phyloP scores from a whole-genome alignment of 345 rosid genomes.

The Atalantia buxifolia region DNA sequence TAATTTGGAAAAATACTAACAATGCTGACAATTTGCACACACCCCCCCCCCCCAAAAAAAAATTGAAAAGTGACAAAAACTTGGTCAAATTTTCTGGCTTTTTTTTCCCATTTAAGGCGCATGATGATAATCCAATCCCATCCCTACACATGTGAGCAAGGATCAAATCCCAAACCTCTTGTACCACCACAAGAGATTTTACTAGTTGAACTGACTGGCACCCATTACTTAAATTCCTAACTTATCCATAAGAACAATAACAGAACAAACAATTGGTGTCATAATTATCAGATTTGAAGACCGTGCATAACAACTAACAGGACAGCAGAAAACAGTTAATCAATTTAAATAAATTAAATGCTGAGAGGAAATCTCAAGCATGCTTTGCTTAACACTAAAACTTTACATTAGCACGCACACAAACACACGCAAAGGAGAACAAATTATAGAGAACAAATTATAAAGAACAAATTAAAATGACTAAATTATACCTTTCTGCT shows the following conservation, averaged over 20 bases:
- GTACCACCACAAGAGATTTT: too few species aligned
- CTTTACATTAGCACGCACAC: background rate
- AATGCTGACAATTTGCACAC: background rate
- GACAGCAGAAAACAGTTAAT: background rate
- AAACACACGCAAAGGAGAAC: too few species aligned
- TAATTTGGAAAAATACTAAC: background rate
- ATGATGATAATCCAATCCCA: too few species aligned
- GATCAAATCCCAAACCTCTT: too few species aligned
- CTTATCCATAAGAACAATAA: background rate
- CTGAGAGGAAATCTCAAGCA: background rate
- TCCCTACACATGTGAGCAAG: too few species aligned
- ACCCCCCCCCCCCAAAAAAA: too few species aligned
- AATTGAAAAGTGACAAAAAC: background rate
- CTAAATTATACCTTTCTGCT: constrained; percentile 51
- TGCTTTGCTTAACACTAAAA: background rate
- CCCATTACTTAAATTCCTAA: background rate
- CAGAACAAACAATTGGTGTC: background rate
- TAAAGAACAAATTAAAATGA: background rate
- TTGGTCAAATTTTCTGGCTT: background rate
- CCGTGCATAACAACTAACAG: background rate
- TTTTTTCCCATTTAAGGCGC: background rate
- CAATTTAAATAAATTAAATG: background rate
- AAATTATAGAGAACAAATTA: background rate
- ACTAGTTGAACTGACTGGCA: too few species aligned
- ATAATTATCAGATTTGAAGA: background rate